Base-by-base conservation (phyloP, 805 yeast genomes). In the Candida michaelii region DNA sequence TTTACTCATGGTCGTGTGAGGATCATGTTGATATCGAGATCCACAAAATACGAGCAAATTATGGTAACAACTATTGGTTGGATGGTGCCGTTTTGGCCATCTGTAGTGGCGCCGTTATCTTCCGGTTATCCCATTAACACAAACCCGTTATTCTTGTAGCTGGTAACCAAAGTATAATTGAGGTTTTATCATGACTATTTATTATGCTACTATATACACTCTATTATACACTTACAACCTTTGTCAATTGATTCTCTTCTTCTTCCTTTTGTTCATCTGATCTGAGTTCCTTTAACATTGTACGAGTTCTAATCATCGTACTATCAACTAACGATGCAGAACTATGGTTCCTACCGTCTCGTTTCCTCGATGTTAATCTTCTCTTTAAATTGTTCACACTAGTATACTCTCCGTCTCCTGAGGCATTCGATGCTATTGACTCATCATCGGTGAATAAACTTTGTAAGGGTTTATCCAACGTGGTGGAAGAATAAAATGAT, bases 381-480 rank as follows among this genome's bases (percentile, higher is more conserved):
- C 73, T 48, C 44, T 64, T 65, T 41, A 69, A 54, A 27, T 55
- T 40, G 39, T 56, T 61, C 17, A 70, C 73, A 45, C 73, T 70
- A 41, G 67, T 73, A 45, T 70, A 70, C 35, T 62, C 63, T 42
- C 18, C n/a, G 36, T 14, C 16, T 4, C n/a, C 23, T 15, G 37
- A 12, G 3, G 3, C 38, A 17, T 18, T 38, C n/a, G 40, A 37
- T 14, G 44, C 65, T 72, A 46, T 69, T 66, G 37, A 34, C 4
- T 9, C 12, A 31, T 60, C 61, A 39, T 46, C 36, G 6, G 44
- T 25, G 9, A 36, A 12, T 7, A 21, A 17, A 4, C 30, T 53
- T 57, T 9, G 32, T 17, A 27, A 31, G 12, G 24, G 30, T 8
- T 42, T 35, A 21, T 63, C 68, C 10, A 53, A 30, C 2, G 66